Conservation (phyloP, 1,139 yeast genomes). For the Kodamaea derodonti region DNA sequence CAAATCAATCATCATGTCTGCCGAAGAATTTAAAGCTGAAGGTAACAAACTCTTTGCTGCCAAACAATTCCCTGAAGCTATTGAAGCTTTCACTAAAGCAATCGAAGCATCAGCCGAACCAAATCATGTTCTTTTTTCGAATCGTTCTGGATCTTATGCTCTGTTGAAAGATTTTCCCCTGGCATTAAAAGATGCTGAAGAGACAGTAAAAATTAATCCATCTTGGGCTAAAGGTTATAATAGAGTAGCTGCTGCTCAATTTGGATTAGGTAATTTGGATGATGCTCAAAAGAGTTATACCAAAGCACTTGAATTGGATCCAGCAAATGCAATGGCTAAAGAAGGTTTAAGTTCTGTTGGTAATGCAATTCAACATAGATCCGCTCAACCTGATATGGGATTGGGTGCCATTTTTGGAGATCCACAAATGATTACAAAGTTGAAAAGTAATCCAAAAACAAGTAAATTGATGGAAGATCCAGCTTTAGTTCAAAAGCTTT, state of each 20-base stretch:
- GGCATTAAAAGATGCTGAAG: slow-evolving; percentile 81
- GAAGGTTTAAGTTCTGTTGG: slow-evolving; percentile 74
- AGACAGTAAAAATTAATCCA: slow-evolving; percentile 74
- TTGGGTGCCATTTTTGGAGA: slow-evolving; percentile 74
- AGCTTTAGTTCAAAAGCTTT: slow-evolving; percentile 67
- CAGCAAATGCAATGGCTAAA: slow-evolving; percentile 80
- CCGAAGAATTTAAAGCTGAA: slow-evolving; percentile 72
- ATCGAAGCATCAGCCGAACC: slow-evolving; percentile 79
- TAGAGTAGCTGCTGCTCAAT: slow-evolving; percentile 90
- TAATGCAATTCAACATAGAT: slow-evolving; percentile 45
- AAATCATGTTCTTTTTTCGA: slow-evolving; percentile 87
- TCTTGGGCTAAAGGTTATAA: slow-evolving; percentile 94
- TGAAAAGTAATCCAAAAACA: slow-evolving; percentile 83
- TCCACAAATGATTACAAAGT: slow-evolving; percentile 72
- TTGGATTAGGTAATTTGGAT: slow-evolving; percentile 75
- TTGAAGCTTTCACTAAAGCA: slow-evolving; percentile 78
- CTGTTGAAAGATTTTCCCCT: slow-evolving; percentile 68
- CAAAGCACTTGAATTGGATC: slow-evolving; percentile 80
- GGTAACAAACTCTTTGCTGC: slow-evolving; percentile 92
- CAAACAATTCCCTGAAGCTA: slow-evolving; percentile 78
- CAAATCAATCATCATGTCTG: slow-evolving; percentile 31
- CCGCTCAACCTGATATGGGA: slow-evolving; percentile 65
- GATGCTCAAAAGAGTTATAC: slow-evolving; percentile 68
- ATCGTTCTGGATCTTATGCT: slow-evolving; percentile 91
- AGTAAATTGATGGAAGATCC: slow-evolving; percentile 87